Conservation (phyloP, 108 stramenopile species). For the Cyclotella distinguenda region DNA sequence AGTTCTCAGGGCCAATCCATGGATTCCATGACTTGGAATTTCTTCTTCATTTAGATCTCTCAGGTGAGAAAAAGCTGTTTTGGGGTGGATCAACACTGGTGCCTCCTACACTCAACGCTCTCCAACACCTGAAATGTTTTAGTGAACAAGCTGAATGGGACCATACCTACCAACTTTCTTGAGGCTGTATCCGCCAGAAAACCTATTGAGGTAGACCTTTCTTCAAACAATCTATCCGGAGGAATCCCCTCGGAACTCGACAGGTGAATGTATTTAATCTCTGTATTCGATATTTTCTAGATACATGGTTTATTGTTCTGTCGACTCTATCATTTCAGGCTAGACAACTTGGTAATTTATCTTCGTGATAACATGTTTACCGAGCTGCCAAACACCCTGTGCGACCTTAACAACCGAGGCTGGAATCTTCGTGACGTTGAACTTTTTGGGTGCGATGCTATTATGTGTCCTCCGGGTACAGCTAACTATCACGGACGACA, state of each 20-base stretch:
- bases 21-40: constrained; percentile 30
- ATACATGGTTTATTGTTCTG: neutral
- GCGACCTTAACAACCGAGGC: constrained; percentile 44
- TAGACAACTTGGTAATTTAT: constrained; percentile 60
- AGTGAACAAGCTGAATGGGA: constrained; percentile 40
- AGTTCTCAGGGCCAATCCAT: constrained; percentile 31
- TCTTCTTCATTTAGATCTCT: constrained; percentile 40
- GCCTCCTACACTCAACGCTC: neutral
- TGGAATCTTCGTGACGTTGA: constrained; percentile 76
- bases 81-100: neutral
- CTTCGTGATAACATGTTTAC: constrained; percentile 67
- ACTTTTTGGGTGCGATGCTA: constrained; percentile 65
- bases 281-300: neutral
- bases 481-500: constrained; percentile 45
- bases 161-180: constrained; percentile 46
- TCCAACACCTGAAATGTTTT: neutral
- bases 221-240: constrained; percentile 50
- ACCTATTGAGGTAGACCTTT: constrained; percentile 46
- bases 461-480: constrained; percentile 68
- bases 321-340: constrained; percentile 18
- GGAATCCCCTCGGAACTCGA: constrained; percentile 53
- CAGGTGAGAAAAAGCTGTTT: constrained; percentile 18
- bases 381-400: constrained; percentile 52
- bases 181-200: constrained; percentile 26
- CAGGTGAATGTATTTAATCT: constrained; percentile 12